Conservation (phyloP, 2,329 filamentous ascomycete genomes). For the Venturiaceae sp. region DNA sequence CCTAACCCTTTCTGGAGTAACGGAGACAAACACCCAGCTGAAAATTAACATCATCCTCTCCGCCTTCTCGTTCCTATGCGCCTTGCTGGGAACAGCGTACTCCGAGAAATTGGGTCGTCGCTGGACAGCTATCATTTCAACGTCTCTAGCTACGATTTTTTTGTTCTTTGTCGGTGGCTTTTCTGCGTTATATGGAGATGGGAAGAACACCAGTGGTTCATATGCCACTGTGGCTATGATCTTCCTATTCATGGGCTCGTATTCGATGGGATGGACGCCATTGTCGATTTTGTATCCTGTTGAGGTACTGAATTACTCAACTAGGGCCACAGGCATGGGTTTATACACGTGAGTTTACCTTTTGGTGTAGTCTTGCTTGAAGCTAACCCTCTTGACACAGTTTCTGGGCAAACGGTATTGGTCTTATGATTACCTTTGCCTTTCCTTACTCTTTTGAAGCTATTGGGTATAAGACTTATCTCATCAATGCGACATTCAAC, state of each 20-base stretch:
- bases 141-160: conserved; percentile 36
- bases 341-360: background rate
- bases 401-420: background rate
- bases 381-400: background rate
- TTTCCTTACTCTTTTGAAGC: conserved; percentile 9
- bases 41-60: conserved; percentile 43
- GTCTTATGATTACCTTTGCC: conserved; percentile 4
- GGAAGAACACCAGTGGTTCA: conserved; percentile 16
- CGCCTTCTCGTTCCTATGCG: conserved; percentile 35
- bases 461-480: conserved; percentile 10
- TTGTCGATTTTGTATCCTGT: conserved; percentile 39
- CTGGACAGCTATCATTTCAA: conserved; percentile 29
- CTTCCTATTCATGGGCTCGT: conserved; percentile 43
- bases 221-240: conserved; percentile 39
- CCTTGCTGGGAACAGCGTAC: conserved; percentile 33
- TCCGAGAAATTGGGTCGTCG: conserved; percentile 34
- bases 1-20: conserved; percentile 37
- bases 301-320: conserved; percentile 40
- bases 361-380: background rate
- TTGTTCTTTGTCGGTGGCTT: conserved; percentile 43
- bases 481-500: background rate
- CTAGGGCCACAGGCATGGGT: conserved; percentile 37
- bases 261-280: conserved; percentile 40
- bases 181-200: conserved; percentile 28
- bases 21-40: conserved; percentile 31